Base-by-base conservation (phyloP, 2,329 filamentous ascomycete species). In the Volutella citrinella region DNA sequence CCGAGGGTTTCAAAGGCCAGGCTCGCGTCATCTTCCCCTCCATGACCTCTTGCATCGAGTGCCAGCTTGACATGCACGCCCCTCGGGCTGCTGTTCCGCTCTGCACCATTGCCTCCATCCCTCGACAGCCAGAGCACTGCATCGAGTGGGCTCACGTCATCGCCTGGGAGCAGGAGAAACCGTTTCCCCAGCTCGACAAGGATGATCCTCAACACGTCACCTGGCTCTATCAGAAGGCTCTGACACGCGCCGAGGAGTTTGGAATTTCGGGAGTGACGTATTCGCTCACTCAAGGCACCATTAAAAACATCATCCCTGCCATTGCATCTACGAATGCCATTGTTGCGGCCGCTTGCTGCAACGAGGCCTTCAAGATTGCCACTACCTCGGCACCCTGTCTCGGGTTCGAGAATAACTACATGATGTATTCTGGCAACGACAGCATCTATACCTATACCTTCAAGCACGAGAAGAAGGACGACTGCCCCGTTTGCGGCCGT, bases 111-210 rank as follows among this genome's bases (percentile, higher is more conserved):
- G 93, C 93, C 12, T 94, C 88, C 13, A 97, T 98, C 48, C 93
- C 93, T 9, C 85, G 93, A 11, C 93, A 98, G 58, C 93, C 93
- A 2, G 90, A 97, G 60, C 93, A 98, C 66, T 98, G 93, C 60
- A 87, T 98, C 55, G 93, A 98, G 66, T 98, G 93, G 93, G 94
- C 93, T 0, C 91, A 97, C 60, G 84, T 97, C 55, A 96, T 98
- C 44, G 93, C 93, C 24, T 98, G 93, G 93, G 89, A 95, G 43
- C 78, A 84, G 49, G 80, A 88, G 54, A 83, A 84, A 57, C 85
- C 84, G 44, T 94, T 91, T 47, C 82, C 89, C 13, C 74, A 78
- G 21, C 82, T 98, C 29, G 93, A 98, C 65, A 96, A 88, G 51
- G 94, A 98, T 61, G 88, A 98, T 54, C 87, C 94, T 24, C 88